Evolutionary conservation across 768 basidiomycete species (phyloP).

Genomic region (Pholiota conissans): DNA sequence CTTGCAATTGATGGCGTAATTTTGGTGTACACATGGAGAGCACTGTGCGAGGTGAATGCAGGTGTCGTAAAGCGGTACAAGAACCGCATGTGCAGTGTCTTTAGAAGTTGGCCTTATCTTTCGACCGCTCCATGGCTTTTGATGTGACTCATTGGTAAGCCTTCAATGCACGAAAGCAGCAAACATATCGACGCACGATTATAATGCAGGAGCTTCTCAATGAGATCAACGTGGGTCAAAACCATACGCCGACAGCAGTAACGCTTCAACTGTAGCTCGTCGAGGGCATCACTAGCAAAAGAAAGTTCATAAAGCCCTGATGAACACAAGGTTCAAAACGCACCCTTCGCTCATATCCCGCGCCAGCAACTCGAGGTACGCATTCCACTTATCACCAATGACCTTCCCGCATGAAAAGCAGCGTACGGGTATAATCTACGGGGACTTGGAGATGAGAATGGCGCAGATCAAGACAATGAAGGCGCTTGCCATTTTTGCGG

Average conservation of each 20-base stretch:
- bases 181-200: slow-evolving; percentile 64
- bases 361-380: slow-evolving; percentile 79
- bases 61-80: background rate
- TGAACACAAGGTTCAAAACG: slow-evolving; percentile 24
- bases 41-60: background rate
- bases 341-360: slow-evolving; percentile 89
- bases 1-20: background rate
- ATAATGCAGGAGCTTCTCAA: slow-evolving; percentile 95
- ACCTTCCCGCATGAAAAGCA: slow-evolving; percentile 98
- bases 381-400: slow-evolving; percentile 94
- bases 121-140: slow-evolving; percentile 50
- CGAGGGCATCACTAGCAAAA: slow-evolving; percentile 75
- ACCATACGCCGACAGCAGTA: slow-evolving; percentile 99
- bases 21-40: background rate
- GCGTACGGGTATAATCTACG: slow-evolving; percentile 91
- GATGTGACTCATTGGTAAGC: background rate
- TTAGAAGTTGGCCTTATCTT: slow-evolving; percentile 36
- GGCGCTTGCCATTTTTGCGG: slow-evolving; percentile 18
- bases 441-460: background rate
- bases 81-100: background rate
- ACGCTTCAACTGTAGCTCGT: slow-evolving; percentile 84
- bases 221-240: slow-evolving; percentile 94
- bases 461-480: background rate
- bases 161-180: background rate
- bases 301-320: background rate